Evolutionary conservation across 2,329 filamentous ascomycete genomes (phyloP).

Genomic region (Sporothrix euskadiensis): DNA sequence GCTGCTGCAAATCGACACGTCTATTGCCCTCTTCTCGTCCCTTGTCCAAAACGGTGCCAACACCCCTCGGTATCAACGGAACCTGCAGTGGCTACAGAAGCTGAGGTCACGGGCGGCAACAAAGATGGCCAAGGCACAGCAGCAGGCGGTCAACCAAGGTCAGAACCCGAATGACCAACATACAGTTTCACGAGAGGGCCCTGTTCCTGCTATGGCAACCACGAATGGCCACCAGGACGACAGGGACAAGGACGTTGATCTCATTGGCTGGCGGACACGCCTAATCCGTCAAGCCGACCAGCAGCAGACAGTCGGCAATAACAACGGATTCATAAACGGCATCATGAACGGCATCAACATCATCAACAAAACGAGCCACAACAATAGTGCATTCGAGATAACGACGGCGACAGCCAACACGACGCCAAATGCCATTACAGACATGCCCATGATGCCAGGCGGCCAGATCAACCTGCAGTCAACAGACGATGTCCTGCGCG

Average conservation of each 20-base stretch:
- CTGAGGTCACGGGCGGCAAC: not conserved
- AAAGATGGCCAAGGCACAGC: slow-evolving; percentile 1
- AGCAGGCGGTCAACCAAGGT: not conserved
- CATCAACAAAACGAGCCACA: not conserved
- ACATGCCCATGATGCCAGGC: not conserved
- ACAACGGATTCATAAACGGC: not conserved
- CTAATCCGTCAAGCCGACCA: slow-evolving; percentile 23
- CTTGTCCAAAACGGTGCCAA: slow-evolving; percentile 22
- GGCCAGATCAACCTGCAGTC: slow-evolving; percentile 13
- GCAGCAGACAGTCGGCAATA: not conserved
- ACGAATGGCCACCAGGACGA: not conserved
- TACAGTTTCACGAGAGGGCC: too few relatives aligned
- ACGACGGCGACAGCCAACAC: not conserved
- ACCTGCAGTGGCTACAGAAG: slow-evolving; percentile 24
- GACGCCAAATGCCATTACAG: not conserved
- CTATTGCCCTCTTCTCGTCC: slow-evolving; percentile 26
- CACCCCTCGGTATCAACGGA: slow-evolving; percentile 23
- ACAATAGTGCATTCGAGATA: not conserved
- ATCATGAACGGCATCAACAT: not conserved
- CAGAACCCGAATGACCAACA: too few relatives aligned
- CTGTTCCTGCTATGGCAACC: not conserved
- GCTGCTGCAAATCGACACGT: slow-evolving; percentile 22
- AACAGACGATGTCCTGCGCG: slow-evolving; percentile 21
- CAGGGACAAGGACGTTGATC: slow-evolving; percentile 16
- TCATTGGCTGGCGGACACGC: slow-evolving; percentile 28